phyloP scores from a whole-genome alignment of 2,329 filamentous ascomycete species.

The Penicillium sp. region DNA sequence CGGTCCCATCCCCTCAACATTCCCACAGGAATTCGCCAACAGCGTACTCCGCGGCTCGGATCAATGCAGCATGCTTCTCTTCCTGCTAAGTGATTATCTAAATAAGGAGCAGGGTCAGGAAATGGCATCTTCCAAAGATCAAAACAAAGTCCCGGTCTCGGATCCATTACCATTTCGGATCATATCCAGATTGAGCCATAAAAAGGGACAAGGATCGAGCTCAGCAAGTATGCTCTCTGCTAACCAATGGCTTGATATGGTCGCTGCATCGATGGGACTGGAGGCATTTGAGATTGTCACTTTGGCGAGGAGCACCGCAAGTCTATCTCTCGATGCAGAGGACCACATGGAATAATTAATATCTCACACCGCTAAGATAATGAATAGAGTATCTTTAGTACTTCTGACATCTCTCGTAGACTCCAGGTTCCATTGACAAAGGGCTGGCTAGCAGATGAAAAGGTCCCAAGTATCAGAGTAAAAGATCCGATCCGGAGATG shows the following conservation, averaged over 20 bases:
- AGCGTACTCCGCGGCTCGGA: slow-evolving; percentile 19
- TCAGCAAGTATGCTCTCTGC: slow-evolving; percentile 4
- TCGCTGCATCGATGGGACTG: slow-evolving; percentile 23
- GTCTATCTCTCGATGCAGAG: background rate
- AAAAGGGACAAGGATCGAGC: background rate
- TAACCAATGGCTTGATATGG: slow-evolving; percentile 19
- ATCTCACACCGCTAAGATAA: too few relatives aligned
- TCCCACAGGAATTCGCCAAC: slow-evolving; percentile 22
- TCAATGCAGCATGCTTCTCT: slow-evolving; percentile 14
- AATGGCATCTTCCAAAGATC: too few relatives aligned
- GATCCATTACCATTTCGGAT: slow-evolving; percentile 13
- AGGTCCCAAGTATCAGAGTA: slow-evolving; percentile 14
- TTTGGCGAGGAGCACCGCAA: background rate
- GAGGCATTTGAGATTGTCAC: slow-evolving; percentile 18
- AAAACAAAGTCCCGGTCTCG: background rate
- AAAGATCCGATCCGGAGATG: slow-evolving; percentile 16
- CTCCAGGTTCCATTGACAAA: too few relatives aligned
- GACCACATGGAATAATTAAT: too few relatives aligned
- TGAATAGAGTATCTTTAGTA: too few relatives aligned
- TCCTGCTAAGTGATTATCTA: slow-evolving; percentile 14
- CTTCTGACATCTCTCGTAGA: too few relatives aligned
- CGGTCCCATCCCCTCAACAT: slow-evolving; percentile 19
- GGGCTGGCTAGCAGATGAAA: slow-evolving; percentile 16
- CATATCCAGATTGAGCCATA: slow-evolving; percentile 8
- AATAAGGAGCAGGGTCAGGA: slow-evolving; percentile 1